Evolutionary conservation across 2,329 filamentous ascomycete genomes (phyloP), one percentile per base, ranked within the genome.

Genomic region (Stemphylium beticola): DNA sequence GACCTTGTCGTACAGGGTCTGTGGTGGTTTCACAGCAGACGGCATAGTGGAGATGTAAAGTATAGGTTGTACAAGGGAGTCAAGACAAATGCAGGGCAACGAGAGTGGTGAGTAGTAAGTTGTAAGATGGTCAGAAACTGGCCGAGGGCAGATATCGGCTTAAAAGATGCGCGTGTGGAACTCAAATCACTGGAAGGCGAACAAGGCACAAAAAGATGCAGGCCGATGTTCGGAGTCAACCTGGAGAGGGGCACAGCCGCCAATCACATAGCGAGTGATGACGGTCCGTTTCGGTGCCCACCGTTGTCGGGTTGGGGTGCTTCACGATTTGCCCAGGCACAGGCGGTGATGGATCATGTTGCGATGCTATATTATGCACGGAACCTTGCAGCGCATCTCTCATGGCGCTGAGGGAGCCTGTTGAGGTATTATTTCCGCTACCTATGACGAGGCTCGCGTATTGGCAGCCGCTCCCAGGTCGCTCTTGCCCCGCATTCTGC

Each of bases 1-100:
- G 78, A 98, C 93, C 87, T 98, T 98, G 84, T 98, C 93, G 81
- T 98, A 98, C 73, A 97, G 84, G 68, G 93, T 96, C 78, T 88
- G 88, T 50, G 91, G 91, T 62, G 82, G 84, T 76, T 83, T 82
- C 66, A 89, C 87, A 67, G 85, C 85, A 73, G 83, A 85, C 74
- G 92, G 92, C 92, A 96, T 96, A 68, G 76, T 86, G 82, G 39
- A 53, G 41, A 32, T 49, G 31, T 55, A 50, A 42, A 47, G 40
- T 53, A 38, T 54, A 15, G 44, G 63, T 65, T 52, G 60, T 47
- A 68, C 64, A 47, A 64, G 17, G 51, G 40, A 42, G 22, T 53
- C 45, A 61, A 66, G 15, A 20, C 43, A 34, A 15, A 15, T 26
- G 15, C 32, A 48, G 31, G 33, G 48, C 20, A 37, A 20, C 47